Conservation (phyloP, 2,329 filamentous ascomycete species). For the Calonectria hawksworthii region DNA sequence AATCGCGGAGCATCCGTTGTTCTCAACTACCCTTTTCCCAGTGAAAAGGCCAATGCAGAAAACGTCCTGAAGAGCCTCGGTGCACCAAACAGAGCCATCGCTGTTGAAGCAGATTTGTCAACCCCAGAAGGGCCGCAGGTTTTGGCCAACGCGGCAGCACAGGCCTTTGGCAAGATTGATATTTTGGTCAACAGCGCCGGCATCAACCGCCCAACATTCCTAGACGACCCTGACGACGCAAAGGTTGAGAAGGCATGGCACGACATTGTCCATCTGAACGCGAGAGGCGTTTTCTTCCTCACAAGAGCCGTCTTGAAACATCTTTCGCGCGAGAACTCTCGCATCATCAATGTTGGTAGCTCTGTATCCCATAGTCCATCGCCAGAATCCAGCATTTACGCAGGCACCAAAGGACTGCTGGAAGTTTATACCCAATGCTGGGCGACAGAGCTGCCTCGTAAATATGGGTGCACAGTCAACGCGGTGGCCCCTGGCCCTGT, state of each 20-base stretch:
- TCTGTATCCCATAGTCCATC: background rate
- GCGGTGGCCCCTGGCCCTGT: background rate
- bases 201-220: background rate
- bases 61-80: background rate
- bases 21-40: background rate
- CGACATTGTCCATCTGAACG: background rate
- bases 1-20: background rate
- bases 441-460: background rate
- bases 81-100: background rate
- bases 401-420: background rate
- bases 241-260: background rate
- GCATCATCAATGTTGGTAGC: background rate
- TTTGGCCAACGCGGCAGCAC: background rate
- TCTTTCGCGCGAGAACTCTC: background rate
- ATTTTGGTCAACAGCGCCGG: background rate
- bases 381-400: background rate
- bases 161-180: background rate
- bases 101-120: background rate
- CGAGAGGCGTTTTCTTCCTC: background rate
- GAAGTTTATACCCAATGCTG: background rate
- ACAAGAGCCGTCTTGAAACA: background rate
- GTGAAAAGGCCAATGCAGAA: background rate
- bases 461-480: background rate
- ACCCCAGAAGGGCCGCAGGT: background rate
- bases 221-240: background rate